phyloP scores from a whole-genome alignment of 1,284 basidiomycete genomes.

The Hypsizygus ulmarius region DNA sequence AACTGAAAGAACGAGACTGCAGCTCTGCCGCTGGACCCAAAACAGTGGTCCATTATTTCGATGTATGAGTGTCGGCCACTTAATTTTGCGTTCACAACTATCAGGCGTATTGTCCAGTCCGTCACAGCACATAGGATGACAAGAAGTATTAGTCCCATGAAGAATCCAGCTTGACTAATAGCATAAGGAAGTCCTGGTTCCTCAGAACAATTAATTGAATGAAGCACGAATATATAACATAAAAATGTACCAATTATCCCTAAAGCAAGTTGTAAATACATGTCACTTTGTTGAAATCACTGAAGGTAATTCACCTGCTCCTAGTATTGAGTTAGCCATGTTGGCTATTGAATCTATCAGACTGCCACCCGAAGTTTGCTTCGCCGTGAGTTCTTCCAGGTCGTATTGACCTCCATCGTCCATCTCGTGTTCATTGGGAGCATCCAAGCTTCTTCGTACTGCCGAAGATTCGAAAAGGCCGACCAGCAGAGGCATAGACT shows the following conservation, averaged over 20 bases:
- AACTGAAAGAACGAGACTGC: constrained; percentile 98
- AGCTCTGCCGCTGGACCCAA: constrained; percentile 83
- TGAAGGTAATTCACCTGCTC: constrained; percentile 64
- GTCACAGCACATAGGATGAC: constrained; percentile 82
- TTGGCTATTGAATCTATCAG: constrained; percentile 85
- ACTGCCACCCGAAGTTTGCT: constrained; percentile 71
- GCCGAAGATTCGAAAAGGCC: constrained; percentile 67
- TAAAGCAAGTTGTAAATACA: constrained; percentile 23
- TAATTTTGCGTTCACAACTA: constrained; percentile 94
- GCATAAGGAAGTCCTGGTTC: constrained; percentile 84
- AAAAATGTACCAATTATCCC: constrained; percentile 76
- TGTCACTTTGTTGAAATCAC: background rate
- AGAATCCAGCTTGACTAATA: constrained; percentile 88
- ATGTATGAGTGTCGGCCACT: constrained; percentile 93
- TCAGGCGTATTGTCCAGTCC: constrained; percentile 98
- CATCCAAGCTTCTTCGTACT: constrained; percentile 54
- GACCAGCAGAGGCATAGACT: constrained; percentile 71
- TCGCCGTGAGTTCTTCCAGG: constrained; percentile 65
- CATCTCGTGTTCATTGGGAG: constrained; percentile 35
- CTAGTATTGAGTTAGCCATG: constrained; percentile 96
- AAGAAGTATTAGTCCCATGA: constrained; percentile 82
- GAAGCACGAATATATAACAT: constrained; percentile 5
- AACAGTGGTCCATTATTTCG: constrained; percentile 95
- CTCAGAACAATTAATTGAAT: constrained; percentile 1
- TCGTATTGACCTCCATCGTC: constrained; percentile 45